A percentile compares a stretch with the other conserved stretches of the same genome.
phyloP scores from a whole-genome alignment of 2,329 filamentous ascomycete species.

The Pestalotiopsis fici region DNA sequence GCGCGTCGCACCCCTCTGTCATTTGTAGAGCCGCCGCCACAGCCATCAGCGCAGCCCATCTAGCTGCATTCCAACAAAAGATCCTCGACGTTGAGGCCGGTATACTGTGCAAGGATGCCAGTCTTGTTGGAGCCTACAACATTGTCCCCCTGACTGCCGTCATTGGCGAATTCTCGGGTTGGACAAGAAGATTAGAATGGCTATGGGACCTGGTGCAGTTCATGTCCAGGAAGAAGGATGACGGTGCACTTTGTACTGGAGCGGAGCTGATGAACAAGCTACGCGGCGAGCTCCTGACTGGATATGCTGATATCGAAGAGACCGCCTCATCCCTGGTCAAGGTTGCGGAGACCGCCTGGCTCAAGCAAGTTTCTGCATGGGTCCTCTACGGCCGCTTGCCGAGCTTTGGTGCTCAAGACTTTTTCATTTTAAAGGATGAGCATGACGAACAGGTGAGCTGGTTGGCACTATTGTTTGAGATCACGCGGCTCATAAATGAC shows the following conservation, averaged over 20 bases:
- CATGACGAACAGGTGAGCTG: constrained; percentile 40
- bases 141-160: constrained; percentile 89
- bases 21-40: constrained; percentile 88
- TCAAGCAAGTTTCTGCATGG: constrained; percentile 89
- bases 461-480: background rate
- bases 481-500: background rate
- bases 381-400: constrained; percentile 85
- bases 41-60: constrained; percentile 72
- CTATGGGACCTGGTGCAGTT: constrained; percentile 73
- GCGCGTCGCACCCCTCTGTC: constrained; percentile 71
- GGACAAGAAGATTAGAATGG: constrained; percentile 85
- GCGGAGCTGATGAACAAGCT: constrained; percentile 77
- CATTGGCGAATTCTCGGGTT: constrained; percentile 81
- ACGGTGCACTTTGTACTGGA: constrained; percentile 56
- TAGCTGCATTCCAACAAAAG: constrained; percentile 79
- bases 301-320: constrained; percentile 82
- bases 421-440: constrained; percentile 69
- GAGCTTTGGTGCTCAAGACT: constrained; percentile 76
- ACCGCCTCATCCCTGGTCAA: constrained; percentile 72
- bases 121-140: constrained; percentile 84
- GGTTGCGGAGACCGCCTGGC: constrained; percentile 85
- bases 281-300: constrained; percentile 77
- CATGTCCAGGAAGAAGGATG: constrained; percentile 52
- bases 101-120: constrained; percentile 75
- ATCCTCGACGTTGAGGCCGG: constrained; percentile 81